Base-by-base conservation (phyloP, 441 rosid species). In the Populus hybrid region DNA sequence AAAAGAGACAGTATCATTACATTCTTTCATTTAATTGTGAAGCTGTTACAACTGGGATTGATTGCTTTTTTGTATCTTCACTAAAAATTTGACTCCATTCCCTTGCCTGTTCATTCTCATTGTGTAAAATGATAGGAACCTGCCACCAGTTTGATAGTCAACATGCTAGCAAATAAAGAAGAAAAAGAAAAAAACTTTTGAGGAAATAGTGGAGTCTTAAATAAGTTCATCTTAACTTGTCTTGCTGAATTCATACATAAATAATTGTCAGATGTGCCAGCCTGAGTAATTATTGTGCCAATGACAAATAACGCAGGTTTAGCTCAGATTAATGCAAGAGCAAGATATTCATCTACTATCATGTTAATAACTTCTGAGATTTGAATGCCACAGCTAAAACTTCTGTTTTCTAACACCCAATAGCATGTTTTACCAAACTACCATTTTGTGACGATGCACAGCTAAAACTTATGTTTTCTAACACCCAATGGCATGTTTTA, bases 21-120 rank as follows among this genome's bases (percentile, higher is more conserved):
- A 96, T 96, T 90, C 98, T 92, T 89, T 96, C 99, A 78, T 96
- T 94, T 67, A 96, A 83, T 75, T 94, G 98, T 98, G 98, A 96
- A 84, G 95, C 91, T 8, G 94, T 86, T 77, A 91, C 72, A 67
- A 96, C 99, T 0, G 99, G 93, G 78, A 96, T 91, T 61, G 98
- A 88, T 75, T 91, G 97, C 77, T 91, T 90, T 28, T 81, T 65
- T 28, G 97, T 94, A 26, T 96, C 99, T 78, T 93, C 98, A 38
- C 98, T 96, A 79, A 81, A 91, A 21, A 96, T 86, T 84, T 92
- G 86, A 83, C 98, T 91, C 99, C 99, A 96, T 77, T 82, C n/a
- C 77, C 81, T 85, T 12, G 98, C 98, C 81, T 87, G 92, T 77
- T 94, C 98, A 75, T 80, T 92, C 80, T 93, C 96, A 70, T 87